Evolutionary conservation across 805 yeast genomes (phyloP).

Genomic region (Wickerhamomyces kurtzmanii): DNA sequence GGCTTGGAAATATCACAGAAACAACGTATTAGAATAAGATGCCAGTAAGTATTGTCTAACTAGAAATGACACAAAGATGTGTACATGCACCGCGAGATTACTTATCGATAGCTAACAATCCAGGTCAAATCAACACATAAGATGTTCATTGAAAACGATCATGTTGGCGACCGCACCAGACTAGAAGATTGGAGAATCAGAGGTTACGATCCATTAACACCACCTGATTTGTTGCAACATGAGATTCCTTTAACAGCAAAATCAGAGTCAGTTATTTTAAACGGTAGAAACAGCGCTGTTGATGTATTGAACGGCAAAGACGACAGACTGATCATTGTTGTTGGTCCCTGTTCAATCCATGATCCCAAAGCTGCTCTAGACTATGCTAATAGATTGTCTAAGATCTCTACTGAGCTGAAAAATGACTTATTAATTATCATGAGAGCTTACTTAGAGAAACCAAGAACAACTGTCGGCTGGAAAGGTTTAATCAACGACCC

Average conservation of each 20-base stretch:
- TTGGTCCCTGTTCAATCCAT: constrained; percentile 97
- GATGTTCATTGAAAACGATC: constrained; percentile 81
- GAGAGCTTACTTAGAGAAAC: constrained; percentile 98
- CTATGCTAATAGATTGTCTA: constrained; percentile 61
- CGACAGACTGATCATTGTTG: constrained; percentile 80
- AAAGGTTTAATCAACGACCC: constrained; percentile 97
- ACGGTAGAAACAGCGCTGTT: constrained; percentile 69
- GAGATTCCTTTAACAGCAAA: constrained; percentile 62
- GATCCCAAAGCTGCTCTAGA: constrained; percentile 90
- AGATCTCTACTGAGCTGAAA: constrained; percentile 49
- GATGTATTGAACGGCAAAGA: constrained; percentile 71
- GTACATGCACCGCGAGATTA: no score
- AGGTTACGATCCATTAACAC: constrained; percentile 93
- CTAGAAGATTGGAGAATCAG: constrained; percentile 70
- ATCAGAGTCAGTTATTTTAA: constrained; percentile 52
- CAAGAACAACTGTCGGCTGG: constrained; percentile 99
- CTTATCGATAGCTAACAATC: no score
- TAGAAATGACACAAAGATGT: no score
- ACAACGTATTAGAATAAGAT: no score
- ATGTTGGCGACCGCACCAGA: constrained; percentile 75
- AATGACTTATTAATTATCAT: constrained; percentile 79
- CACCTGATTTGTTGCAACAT: constrained; percentile 87
- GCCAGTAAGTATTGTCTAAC: no score
- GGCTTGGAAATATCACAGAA: no score
- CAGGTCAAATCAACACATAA: constrained; percentile 16